phyloP scores from a whole-genome alignment of 129 eudicot species.

The Sambucus nigra region DNA sequence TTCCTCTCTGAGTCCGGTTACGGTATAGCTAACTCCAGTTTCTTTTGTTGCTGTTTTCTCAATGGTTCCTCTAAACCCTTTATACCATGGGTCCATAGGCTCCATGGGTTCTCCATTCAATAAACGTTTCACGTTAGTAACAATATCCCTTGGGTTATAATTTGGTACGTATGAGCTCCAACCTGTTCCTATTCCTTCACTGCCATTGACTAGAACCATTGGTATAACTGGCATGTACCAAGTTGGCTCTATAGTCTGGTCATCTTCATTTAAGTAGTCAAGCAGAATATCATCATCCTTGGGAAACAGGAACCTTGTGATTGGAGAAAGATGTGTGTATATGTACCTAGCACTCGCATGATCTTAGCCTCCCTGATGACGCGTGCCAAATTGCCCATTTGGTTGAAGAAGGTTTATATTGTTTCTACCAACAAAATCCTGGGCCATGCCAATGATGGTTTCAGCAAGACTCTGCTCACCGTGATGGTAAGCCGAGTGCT shows the following conservation, averaged over 20 bases:
- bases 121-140: neutral
- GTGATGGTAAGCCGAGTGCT: slow-evolving; percentile 90
- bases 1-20: neutral
- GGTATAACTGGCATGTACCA: neutral
- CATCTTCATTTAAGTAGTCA: no score
- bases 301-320: no score
- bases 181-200: neutral
- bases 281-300: slow-evolving; percentile 66
- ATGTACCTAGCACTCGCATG: slow-evolving; percentile 98
- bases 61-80: neutral
- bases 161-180: neutral
- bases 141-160: neutral
- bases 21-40: neutral
- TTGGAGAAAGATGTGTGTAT: no score
- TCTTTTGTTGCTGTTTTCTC: neutral
- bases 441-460: no score
- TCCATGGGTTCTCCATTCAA: neutral
- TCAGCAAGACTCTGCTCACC: slow-evolving; percentile 79
- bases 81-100: neutral
- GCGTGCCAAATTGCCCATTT: slow-evolving; percentile 92
- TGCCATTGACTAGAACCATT: neutral
- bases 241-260: no score
- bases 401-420: no score
- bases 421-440: no score
- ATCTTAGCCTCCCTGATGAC: slow-evolving; percentile 95